Evolutionary conservation across 2,329 filamentous ascomycete species (phyloP), one percentile per base, ranked within the genome.

Genomic region (Pestalotiopsis sp.): DNA sequence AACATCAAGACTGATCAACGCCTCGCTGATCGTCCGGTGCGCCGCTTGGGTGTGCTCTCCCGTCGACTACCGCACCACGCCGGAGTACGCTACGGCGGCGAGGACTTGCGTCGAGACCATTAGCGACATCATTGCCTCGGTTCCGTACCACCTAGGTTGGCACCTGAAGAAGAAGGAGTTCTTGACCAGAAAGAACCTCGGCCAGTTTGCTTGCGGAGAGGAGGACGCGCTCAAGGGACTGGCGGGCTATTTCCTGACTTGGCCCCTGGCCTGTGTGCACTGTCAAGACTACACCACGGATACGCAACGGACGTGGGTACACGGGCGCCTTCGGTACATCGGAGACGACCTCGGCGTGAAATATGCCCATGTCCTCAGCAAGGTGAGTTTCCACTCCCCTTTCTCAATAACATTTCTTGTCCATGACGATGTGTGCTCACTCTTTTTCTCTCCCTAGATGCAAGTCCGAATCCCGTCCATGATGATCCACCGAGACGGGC

Each of bases 111-210:
- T 81, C 52, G 84, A 87, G 59, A 82, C 81, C 65, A 87, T 90
- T 70, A 82, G 83, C 3, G 88, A 90, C 70, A 85, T 90, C 48
- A 82, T 90, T 65, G 86, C 88, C 1, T 86, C 84, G 2, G 84
- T 89, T n/a, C 88, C 88, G 0, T 90, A 85, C 70, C 84, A 88
- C 73, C 81, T 91, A 2, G 88, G 88, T 55, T 89, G 87, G 86
- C 85, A 86, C 66, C 77, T 83, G 14, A 82, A 81, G 66, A 78
- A 80, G 68, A 80, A 77, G 59, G 78, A 84, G 44, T 74, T 84
- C 14, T 75, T 82, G 11, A 75, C 80, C 56, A 75, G 75, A 20
- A 76, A 78, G 55, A 81, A 81, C 55, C 73, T 86, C 26, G 80
- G 81, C 2, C 78, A 79, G 2, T 88, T 86, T 72, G 82, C 79